Evolutionary conservation across 257 asterid species (phyloP).

Genomic region (Solanum lignicaule): DNA sequence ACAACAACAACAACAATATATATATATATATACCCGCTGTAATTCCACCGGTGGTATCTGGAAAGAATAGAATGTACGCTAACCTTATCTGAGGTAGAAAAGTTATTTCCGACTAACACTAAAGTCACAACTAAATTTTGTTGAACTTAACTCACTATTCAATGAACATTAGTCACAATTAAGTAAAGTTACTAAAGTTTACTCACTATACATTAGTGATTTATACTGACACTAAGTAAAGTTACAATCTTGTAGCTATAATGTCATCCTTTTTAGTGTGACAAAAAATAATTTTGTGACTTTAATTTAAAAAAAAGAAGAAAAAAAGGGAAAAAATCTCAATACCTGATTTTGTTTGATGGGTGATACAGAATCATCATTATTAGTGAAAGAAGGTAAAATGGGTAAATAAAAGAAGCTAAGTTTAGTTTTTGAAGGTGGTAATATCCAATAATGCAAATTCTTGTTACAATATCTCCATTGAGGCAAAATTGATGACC

Average conservation of each 20-base stretch:
- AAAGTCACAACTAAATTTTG: neutral
- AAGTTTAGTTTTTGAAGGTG: constrained; percentile 29
- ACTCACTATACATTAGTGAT: neutral
- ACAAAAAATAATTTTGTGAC: neutral
- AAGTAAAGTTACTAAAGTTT: neutral
- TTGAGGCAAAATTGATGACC: constrained; percentile 40
- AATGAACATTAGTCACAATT: neutral
- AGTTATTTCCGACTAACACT: neutral
- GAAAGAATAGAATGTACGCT: too few species aligned
- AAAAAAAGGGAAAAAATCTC: neutral
- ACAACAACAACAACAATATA: too few species aligned
- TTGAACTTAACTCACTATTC: neutral
- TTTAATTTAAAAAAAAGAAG: neutral
- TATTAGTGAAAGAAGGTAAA: constrained; percentile 35
- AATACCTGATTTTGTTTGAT: constrained; percentile 37
- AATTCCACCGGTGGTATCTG: fast-evolving
- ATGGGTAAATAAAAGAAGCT: constrained; percentile 26
- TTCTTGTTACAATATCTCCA: constrained; percentile 30
- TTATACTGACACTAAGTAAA: neutral
- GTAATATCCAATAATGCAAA: constrained; percentile 32
- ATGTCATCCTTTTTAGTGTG: neutral
- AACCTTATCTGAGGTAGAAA: too few species aligned
- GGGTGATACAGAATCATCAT: constrained; percentile 33
- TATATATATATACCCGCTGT: too few species aligned
- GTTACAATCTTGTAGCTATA: neutral